A percentile compares a stretch with the other conserved stretches of the same genome.
These are phyloP conservation scores for Ceratocystis lukuohia DNA, from an alignment of 2,329 filamentous ascomycete species.

Conservation along the genomic window DNA sequence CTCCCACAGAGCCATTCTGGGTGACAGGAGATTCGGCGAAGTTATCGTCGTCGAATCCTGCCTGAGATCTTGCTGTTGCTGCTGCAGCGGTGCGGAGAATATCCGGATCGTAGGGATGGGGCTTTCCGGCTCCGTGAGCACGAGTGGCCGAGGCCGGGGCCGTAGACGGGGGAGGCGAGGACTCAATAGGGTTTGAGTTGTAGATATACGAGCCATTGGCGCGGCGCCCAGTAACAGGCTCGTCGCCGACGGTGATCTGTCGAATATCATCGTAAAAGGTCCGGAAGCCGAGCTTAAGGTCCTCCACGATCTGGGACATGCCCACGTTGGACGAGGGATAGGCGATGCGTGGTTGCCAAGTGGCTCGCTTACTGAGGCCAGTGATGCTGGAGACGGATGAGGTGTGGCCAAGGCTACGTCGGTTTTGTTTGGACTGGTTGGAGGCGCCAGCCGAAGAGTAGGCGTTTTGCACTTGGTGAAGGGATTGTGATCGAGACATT, in stretches of 20 bases:
- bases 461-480: conserved; percentile 16
- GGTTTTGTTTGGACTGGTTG: conserved; percentile 1
- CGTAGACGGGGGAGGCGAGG: conserved; percentile 8
- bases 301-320: conserved; percentile 70
- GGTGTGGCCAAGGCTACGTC: conserved; percentile 8
- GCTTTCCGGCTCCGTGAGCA: conserved; percentile 16
- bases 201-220: conserved; percentile 21
- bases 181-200: conserved; percentile 8
- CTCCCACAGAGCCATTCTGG: conserved; percentile 7
- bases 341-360: conserved; percentile 41
- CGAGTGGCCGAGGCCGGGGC: conserved; percentile 2
- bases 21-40: conserved; percentile 19
- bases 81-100: conserved; percentile 34
- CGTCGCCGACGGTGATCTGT: conserved; percentile 91
- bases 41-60: conserved; percentile 22
- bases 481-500: conserved; percentile 16
- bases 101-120: conserved; percentile 30
- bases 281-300: conserved; percentile 79
- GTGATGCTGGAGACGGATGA: conserved; percentile 25
- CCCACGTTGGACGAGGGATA: conserved; percentile 29
- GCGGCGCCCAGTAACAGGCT: conserved; percentile 51
- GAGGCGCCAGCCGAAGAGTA: conserved; percentile 13
- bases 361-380: conserved; percentile 41
- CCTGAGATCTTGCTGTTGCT: conserved; percentile 28
- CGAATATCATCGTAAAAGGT: conserved; percentile 92